Conservation (phyloP, 1,139 yeast species). For the Geotrichum klebahnii region DNA sequence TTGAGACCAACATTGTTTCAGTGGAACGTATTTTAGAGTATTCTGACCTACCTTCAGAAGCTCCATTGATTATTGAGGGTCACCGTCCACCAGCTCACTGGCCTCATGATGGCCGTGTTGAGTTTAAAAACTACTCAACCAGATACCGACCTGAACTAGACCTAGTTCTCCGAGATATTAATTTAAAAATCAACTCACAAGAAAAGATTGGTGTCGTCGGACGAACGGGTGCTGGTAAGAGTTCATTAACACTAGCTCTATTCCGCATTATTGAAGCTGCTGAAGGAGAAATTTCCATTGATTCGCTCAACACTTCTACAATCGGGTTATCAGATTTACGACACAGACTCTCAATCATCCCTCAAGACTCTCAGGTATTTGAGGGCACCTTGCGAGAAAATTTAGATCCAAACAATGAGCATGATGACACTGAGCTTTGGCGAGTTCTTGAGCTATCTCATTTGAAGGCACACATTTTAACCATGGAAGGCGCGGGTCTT, state of each 20-base stretch:
- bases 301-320: slow-evolving; percentile 53
- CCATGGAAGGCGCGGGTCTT: slow-evolving; percentile 30
- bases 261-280: slow-evolving; percentile 68
- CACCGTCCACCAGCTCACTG: slow-evolving; percentile 47
- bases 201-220: slow-evolving; percentile 83
- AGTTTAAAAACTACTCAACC: slow-evolving; percentile 58
- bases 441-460: slow-evolving; percentile 78
- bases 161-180: slow-evolving; percentile 54
- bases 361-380: slow-evolving; percentile 72
- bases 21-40: slow-evolving; percentile 75
- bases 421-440: slow-evolving; percentile 53
- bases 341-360: slow-evolving; percentile 60
- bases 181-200: slow-evolving; percentile 49
- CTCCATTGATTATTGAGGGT: slow-evolving; percentile 42
- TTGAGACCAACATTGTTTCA: slow-evolving; percentile 70
- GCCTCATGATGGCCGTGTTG: slow-evolving; percentile 61
- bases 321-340: slow-evolving; percentile 58
- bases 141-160: slow-evolving; percentile 54
- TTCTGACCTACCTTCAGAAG: slow-evolving; percentile 60
- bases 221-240: slow-evolving; percentile 83
- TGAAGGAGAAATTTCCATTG: slow-evolving; percentile 53
- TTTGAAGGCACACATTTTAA: slow-evolving; percentile 66
- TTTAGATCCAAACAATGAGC: slow-evolving; percentile 57
- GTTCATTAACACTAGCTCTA: slow-evolving; percentile 65
- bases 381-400: slow-evolving; percentile 62